Percentiles rank a stretch among this genome's conserved stretches.
These are phyloP conservation scores for Candida sanyaensis DNA, from an alignment of 1,139 yeast species.

Conservation along the genomic window DNA sequence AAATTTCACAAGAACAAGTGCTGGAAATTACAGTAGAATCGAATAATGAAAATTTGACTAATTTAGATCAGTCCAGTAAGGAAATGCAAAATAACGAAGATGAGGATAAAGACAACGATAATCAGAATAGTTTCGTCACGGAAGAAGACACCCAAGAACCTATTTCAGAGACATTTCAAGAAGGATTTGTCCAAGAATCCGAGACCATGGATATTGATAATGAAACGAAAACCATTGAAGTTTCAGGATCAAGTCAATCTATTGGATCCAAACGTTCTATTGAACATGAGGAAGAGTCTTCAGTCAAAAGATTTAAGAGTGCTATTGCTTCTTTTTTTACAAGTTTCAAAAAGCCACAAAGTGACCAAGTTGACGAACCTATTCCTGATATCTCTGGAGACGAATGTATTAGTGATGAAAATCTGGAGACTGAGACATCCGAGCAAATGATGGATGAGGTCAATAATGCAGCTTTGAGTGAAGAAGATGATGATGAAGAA, in stretches of 20 bases:
- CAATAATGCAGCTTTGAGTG: background rate
- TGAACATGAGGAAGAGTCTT: constrained; percentile 2
- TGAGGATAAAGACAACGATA: too few species aligned
- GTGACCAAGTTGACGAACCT: background rate
- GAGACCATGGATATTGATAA: background rate
- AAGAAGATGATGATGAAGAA: too few species aligned
- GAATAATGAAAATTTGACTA: too few species aligned
- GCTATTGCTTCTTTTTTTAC: constrained; percentile 2
- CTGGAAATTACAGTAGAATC: too few species aligned
- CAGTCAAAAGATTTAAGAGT: constrained; percentile 7
- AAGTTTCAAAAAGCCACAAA: background rate
- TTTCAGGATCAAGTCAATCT: background rate
- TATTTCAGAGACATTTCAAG: constrained; percentile 4
- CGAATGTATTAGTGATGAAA: too few species aligned
- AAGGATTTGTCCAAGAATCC: constrained; percentile 10
- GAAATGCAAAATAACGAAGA: too few species aligned
- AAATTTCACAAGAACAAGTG: background rate
- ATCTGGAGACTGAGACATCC: too few species aligned
- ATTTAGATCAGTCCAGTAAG: too few species aligned
- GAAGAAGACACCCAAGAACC: too few species aligned
- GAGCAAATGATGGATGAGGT: background rate
- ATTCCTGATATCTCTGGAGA: too few species aligned
- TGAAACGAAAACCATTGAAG: background rate
- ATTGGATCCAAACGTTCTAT: background rate
- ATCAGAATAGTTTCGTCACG: too few species aligned